Evolutionary conservation across 2,329 filamentous ascomycete genomes (phyloP).

Genomic region (Phaeosphaeria sp.): DNA sequence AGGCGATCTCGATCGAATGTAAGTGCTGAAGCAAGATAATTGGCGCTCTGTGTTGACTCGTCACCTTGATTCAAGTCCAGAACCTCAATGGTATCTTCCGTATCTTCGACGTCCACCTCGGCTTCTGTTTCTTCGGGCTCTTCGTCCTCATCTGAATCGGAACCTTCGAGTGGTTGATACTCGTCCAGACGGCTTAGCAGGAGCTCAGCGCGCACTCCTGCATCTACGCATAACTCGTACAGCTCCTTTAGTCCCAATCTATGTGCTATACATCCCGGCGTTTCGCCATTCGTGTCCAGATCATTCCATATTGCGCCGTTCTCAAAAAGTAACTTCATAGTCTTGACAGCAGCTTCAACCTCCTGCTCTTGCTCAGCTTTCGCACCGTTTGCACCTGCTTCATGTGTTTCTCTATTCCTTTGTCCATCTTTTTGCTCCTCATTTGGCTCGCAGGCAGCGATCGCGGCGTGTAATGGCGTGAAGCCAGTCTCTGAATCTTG

Average conservation of each 20-base stretch:
- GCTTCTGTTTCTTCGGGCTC: slow-evolving; percentile 44
- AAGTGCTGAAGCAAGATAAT: slow-evolving; percentile 56
- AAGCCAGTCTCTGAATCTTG: slow-evolving; percentile 86
- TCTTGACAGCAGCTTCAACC: slow-evolving; percentile 66
- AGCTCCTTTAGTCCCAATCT: slow-evolving; percentile 71
- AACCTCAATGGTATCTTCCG: slow-evolving; percentile 29
- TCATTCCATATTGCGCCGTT: slow-evolving; percentile 98
- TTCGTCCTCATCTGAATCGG: slow-evolving; percentile 57
- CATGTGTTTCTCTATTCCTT: slow-evolving; percentile 33
- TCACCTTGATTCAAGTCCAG: slow-evolving; percentile 38
- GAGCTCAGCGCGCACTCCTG: slow-evolving; percentile 88
- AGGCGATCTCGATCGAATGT: slow-evolving; percentile 56
- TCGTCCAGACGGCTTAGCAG: slow-evolving; percentile 81
- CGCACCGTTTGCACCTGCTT: slow-evolving; percentile 17
- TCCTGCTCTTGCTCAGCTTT: slow-evolving; percentile 42
- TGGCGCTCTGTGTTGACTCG: slow-evolving; percentile 52
- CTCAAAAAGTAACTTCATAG: slow-evolving; percentile 78
- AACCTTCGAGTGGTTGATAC: slow-evolving; percentile 75
- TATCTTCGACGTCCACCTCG: slow-evolving; percentile 29
- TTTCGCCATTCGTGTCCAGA: slow-evolving; percentile 83
- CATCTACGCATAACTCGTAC: slow-evolving; percentile 85
- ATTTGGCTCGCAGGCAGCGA: slow-evolving; percentile 65
- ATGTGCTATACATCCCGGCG: slow-evolving; percentile 84
- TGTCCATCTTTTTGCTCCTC: slow-evolving; percentile 29
- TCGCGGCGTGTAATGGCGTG: slow-evolving; percentile 87